Percentiles rank a stretch among this genome's conserved stretches.
These are phyloP conservation scores for Mycena leptocephala DNA, from an alignment of 768 basidiomycete genomes.

Conservation along the genomic window DNA sequence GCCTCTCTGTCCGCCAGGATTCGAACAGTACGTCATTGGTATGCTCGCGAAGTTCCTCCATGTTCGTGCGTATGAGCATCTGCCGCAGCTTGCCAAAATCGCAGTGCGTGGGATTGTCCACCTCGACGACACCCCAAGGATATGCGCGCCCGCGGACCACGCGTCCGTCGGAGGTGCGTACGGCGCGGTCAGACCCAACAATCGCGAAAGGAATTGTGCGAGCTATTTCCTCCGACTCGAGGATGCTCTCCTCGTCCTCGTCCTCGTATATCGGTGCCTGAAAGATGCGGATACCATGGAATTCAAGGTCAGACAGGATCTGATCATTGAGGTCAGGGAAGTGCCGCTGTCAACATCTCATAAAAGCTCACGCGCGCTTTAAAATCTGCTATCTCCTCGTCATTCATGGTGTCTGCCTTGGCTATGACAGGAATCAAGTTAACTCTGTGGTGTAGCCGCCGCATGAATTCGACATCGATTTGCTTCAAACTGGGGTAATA, in stretches of 20 bases:
- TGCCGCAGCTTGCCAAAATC: slow-evolving; percentile 99
- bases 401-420: slow-evolving; percentile 97
- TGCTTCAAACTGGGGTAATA: slow-evolving; percentile 83
- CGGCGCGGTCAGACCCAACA: slow-evolving; percentile 91
- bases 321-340: slow-evolving; percentile 47
- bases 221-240: slow-evolving; percentile 96
- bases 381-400: slow-evolving; percentile 94
- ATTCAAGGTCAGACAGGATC: slow-evolving; percentile 95
- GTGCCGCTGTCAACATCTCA: background rate
- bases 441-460: slow-evolving; percentile 95
- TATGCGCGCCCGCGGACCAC: slow-evolving; percentile 95
- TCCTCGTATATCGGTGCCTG: slow-evolving; percentile 98
- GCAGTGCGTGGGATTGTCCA: slow-evolving; percentile 99
- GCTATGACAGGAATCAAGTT: slow-evolving; percentile 99
- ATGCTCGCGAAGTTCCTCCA: slow-evolving; percentile 98
- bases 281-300: slow-evolving; percentile 98
- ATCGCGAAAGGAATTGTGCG: slow-evolving; percentile 99
- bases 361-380: slow-evolving; percentile 83
- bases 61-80: slow-evolving; percentile 99
- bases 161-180: slow-evolving; percentile 89
- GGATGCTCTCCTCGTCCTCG: slow-evolving; percentile 98
- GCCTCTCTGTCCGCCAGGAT: slow-evolving; percentile 97
- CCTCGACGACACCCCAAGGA: slow-evolving; percentile 99
- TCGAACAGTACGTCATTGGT: slow-evolving; percentile 97
- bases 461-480: slow-evolving; percentile 99